phyloP scores from a whole-genome alignment of 805 yeast species.

The Tanozyma kutaoensis region DNA sequence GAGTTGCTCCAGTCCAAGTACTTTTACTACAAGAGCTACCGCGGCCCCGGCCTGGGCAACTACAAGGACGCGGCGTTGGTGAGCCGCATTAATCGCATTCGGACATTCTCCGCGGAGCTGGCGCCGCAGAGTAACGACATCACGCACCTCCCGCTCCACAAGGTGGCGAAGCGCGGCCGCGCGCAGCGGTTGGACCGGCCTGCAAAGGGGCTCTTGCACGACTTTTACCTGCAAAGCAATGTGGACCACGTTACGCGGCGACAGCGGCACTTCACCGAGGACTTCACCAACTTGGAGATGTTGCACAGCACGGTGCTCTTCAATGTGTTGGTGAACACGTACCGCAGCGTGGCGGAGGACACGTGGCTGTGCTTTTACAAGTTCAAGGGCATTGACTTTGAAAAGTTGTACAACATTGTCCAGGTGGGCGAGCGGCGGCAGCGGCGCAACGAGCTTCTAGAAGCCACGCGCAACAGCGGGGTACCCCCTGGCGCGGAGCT shows the following conservation, averaged over 20 bases:
- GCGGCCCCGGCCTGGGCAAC: constrained; percentile 34
- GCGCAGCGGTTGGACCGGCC: constrained; percentile 7
- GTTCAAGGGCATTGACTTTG: constrained; percentile 25
- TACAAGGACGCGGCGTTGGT: constrained; percentile 30
- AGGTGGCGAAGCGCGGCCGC: constrained; percentile 6
- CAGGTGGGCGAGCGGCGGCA: constrained; percentile 7
- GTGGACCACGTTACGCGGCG: constrained; percentile 15
- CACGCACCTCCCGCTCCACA: constrained; percentile 8
- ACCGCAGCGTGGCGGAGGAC: constrained; percentile 22
- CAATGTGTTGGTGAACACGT: constrained; percentile 24
- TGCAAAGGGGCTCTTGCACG: constrained; percentile 25
- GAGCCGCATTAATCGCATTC: constrained; percentile 23
- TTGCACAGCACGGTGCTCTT: constrained; percentile 28
- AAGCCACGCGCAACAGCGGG: no score
- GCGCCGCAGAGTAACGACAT: constrained; percentile 5
- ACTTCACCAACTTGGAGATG: constrained; percentile 26
- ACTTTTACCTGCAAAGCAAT: constrained; percentile 15
- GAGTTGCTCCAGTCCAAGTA: constrained; percentile 23
- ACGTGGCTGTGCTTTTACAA: constrained; percentile 27
- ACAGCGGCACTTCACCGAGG: constrained; percentile 20
- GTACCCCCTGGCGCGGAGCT: constrained; percentile 4
- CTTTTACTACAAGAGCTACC: constrained; percentile 23
- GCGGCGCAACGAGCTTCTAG: constrained; percentile 3
- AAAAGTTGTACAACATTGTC: constrained; percentile 12
- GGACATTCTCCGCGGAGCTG: constrained; percentile 3